A percentile compares a stretch with the other conserved stretches of the same genome.
Conservation (phyloP, 805 yeast species). For the Teunomyces barrocoloradensis region DNA sequence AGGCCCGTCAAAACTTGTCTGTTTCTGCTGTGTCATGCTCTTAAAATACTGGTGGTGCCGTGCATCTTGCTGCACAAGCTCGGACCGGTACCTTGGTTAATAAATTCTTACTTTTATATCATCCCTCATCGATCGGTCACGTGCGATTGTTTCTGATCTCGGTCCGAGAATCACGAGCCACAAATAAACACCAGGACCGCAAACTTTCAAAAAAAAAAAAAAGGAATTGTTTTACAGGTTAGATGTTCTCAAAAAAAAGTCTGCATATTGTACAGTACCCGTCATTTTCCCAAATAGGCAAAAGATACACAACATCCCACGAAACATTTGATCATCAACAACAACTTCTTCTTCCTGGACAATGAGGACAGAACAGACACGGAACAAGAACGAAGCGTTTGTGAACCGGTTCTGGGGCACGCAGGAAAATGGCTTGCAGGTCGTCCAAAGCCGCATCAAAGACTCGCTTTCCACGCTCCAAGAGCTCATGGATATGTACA, state of each 20-base stretch:
- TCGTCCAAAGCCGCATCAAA: constrained; percentile 55
- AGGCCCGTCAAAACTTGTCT: no score
- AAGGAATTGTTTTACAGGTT: neutral
- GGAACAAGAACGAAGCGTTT: constrained; percentile 21
- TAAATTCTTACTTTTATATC: neutral
- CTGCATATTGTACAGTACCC: neutral
- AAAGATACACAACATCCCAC: neutral
- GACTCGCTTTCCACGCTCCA: constrained; percentile 54
- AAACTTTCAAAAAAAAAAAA: neutral
- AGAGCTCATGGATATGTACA: constrained; percentile 34
- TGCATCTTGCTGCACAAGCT: neutral
- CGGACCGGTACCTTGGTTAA: neutral
- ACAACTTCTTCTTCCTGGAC: neutral
- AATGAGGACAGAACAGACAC: constrained; percentile 1
- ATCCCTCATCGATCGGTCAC: neutral
- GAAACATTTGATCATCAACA: constrained; percentile 1
- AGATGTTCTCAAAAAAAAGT: neutral
- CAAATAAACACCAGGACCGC: neutral
- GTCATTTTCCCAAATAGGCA: constrained; percentile 3
- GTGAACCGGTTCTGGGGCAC: constrained; percentile 61
- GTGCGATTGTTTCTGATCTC: neutral
- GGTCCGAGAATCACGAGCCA: neutral
- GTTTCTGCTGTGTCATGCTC: no score
- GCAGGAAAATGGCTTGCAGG: constrained; percentile 58
- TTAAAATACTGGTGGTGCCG: neutral